These are phyloP conservation scores for Raffaelea ambrosiae DNA, from an alignment of 2,329 filamentous ascomycete genomes.

Conservation along the genomic window DNA sequence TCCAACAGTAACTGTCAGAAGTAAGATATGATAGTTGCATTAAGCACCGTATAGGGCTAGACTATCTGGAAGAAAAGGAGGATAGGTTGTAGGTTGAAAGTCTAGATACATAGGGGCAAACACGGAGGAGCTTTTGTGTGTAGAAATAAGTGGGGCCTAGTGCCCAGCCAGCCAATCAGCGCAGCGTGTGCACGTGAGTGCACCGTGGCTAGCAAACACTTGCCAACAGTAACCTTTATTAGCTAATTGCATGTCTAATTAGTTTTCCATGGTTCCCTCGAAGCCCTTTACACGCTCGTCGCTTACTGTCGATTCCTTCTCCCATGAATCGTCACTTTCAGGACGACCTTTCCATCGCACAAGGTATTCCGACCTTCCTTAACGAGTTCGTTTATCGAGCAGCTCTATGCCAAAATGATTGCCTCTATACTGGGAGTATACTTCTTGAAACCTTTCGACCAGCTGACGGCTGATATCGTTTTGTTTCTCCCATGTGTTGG, in stretches of 20 bases:
- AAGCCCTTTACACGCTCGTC: not conserved
- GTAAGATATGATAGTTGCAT: no score
- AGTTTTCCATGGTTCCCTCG: not conserved
- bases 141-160: no score
- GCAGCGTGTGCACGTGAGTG: no score
- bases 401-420: not conserved
- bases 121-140: no score
- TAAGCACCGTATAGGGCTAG: no score
- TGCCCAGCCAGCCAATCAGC: no score
- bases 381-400: not conserved
- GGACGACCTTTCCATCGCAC: not conserved
- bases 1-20: no score
- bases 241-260: not conserved
- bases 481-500: conserved; percentile 12
- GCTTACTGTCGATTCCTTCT: conserved; percentile 1
- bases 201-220: no score
- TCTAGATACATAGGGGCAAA: no score
- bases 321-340: not conserved
- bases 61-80: no score
- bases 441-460: not conserved
- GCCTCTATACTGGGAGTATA: not conserved
- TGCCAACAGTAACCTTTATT: no score
- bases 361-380: not conserved
- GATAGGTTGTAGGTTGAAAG: no score
- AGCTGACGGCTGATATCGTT: not conserved